Evolutionary conservation across 306 rosid genomes (phyloP).

Genomic region (Trifolium pratense): DNA sequence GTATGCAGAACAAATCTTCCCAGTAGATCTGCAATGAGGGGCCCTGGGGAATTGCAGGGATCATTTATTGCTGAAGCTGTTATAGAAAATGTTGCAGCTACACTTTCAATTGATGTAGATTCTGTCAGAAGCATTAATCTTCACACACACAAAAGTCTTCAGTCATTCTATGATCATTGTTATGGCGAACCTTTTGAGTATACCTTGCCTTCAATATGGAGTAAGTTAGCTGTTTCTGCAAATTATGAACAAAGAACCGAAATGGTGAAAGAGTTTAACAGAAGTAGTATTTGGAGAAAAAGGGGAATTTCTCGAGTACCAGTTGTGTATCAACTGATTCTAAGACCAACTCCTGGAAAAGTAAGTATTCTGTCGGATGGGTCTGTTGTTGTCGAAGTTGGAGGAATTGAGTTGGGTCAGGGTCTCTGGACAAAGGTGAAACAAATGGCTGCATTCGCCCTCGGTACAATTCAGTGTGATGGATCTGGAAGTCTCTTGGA

Average conservation of each 20-base stretch:
- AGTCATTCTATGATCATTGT: background rate
- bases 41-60: constrained; percentile 40
- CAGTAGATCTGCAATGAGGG: constrained; percentile 44
- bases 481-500: constrained; percentile 55
- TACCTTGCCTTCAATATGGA: background rate
- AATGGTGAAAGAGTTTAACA: constrained; percentile 67
- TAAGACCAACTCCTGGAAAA: constrained; percentile 79
- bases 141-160: constrained; percentile 1
- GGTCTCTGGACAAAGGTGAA: constrained; percentile 99
- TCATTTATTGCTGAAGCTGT: background rate
- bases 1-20: background rate
- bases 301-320: constrained; percentile 88
- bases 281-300: constrained; percentile 69
- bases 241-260: constrained; percentile 47
- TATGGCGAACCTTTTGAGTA: background rate
- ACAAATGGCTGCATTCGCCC: constrained; percentile 85
- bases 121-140: constrained; percentile 7
- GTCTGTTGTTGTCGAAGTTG: constrained; percentile 82
- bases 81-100: constrained; percentile 10
- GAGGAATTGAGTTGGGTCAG: constrained; percentile 94
- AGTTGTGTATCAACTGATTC: constrained; percentile 42
- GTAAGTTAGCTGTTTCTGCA: background rate
- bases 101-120: background rate
- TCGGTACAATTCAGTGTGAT: constrained; percentile 61
- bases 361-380: constrained; percentile 77